Evolutionary conservation across 2,329 filamentous ascomycete species (phyloP).

Genomic region (Mycosphaerella sp.): DNA sequence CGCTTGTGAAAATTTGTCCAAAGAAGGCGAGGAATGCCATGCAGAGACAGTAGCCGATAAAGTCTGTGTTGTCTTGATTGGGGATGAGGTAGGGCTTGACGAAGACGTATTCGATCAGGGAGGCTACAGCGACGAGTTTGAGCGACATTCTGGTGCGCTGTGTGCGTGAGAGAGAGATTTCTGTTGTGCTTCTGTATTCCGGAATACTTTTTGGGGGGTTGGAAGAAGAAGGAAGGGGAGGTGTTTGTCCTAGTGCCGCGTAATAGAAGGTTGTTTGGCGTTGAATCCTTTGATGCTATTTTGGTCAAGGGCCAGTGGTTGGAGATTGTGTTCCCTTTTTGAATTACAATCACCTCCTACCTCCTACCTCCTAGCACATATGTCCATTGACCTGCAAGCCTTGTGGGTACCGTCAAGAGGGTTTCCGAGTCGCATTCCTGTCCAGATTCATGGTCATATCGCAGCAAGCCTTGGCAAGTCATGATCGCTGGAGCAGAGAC

Average conservation of each 20-base stretch:
- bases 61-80: slow-evolving; percentile 11
- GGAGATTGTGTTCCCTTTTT: not conserved
- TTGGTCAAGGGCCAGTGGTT: not conserved
- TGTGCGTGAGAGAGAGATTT: not conserved
- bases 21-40: slow-evolving; percentile 17
- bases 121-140: slow-evolving; percentile 17
- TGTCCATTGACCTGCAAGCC: too few relatives aligned
- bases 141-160: not conserved
- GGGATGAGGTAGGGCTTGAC: slow-evolving; percentile 16
- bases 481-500: too few relatives aligned
- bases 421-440: too few relatives aligned
- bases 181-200: not conserved
- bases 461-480: too few relatives aligned
- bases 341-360: not conserved
- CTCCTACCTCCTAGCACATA: not conserved
- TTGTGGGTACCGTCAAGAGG: too few relatives aligned
- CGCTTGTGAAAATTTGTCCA: slow-evolving; percentile 14
- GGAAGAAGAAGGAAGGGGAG: too few relatives aligned
- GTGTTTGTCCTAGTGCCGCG: too few relatives aligned
- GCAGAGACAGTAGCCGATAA: slow-evolving; percentile 16
- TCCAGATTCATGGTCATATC: too few relatives aligned
- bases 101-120: slow-evolving; percentile 17
- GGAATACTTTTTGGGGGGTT: too few relatives aligned
- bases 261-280: not conserved
- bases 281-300: not conserved